Base-by-base conservation (phyloP, 2,329 filamentous ascomycete genomes). In the Fusarium cicatricum region DNA sequence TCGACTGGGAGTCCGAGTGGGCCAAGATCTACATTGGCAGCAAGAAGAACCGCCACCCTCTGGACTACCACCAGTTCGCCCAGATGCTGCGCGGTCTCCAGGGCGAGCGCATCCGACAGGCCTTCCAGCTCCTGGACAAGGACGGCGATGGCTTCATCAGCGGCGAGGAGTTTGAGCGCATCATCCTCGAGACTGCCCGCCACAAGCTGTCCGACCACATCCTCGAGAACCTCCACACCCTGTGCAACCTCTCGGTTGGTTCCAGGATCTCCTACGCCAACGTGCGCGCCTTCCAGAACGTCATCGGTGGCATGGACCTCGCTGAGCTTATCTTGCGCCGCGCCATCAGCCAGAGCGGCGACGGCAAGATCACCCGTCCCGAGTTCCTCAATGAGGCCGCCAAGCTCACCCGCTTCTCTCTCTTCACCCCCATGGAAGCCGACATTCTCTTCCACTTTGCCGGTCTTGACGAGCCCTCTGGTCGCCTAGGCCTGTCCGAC, bases 391-490 rank as follows among this genome's bases (percentile, higher is more conserved):
- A 97, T 75, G 93, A 97, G 79, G 94, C 95, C 11, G 89, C 94
- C 38, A 89, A 89, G 62, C 88, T 95, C 70, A 96, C 94, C 19
- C 89, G 95, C 61, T 99, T 97, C 81, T 96, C 93, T 11, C 85
- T 96, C 31, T 97, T 98, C 77, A 98, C 95, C 0, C 95, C 95
- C 11, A 97, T 98, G 92, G 95, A 99, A 77, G 93, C 94, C 34
- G 95, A 99, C 72, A 97, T 99, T 60, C 85, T 99, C 34, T 99
- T 99, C 82, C 95, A 98, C 79, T 99, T 99, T 75, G 95, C 95
- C 57, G 91, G 93, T 59, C 83, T 98, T 49, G 92, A 97, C 72
- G 89, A 95, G 68, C 90, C 92, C 3, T 94, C 92, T 1, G 95
- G 93, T 16, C 85, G 92, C 43, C 85, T 99, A 2, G 86, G 90